A percentile compares a stretch with the other conserved stretches of the same genome.
Conservation (phyloP, 2,329 filamentous ascomycete species). For the Zymoseptoria crescenta region DNA sequence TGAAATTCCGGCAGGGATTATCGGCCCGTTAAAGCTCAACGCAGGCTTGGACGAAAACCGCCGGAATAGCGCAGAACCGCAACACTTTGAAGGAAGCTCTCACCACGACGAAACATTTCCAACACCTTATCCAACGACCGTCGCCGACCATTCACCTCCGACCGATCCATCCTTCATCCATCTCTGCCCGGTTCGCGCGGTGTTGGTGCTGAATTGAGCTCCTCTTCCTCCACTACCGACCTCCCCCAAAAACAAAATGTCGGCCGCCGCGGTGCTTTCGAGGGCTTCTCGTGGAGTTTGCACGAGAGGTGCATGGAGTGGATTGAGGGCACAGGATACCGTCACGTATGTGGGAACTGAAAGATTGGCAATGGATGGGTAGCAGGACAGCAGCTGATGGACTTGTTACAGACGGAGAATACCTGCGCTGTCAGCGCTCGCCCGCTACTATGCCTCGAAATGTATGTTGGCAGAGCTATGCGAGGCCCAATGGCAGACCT, state of each 20-base stretch:
- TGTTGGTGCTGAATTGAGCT: not conserved
- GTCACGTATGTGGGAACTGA: slow-evolving; percentile 26
- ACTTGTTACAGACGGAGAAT: slow-evolving; percentile 31
- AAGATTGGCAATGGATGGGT: not conserved
- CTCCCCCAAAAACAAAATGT: slow-evolving; percentile 38
- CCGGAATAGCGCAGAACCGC: not conserved
- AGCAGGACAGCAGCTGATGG: slow-evolving; percentile 6
- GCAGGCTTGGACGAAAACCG: not conserved
- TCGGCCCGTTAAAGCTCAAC: not conserved
- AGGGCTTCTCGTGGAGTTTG: slow-evolving; percentile 39
- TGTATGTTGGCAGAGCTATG: slow-evolving; percentile 40
- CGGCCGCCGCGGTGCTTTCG: slow-evolving; percentile 42
- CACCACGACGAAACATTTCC: not conserved
- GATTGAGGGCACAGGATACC: slow-evolving; percentile 27
- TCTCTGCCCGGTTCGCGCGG: not conserved
- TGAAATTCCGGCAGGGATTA: not conserved
- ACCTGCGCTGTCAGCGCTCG: slow-evolving; percentile 52
- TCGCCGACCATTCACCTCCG: not conserved
- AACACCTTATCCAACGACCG: not conserved
- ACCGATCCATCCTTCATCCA: not conserved
- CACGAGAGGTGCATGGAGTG: slow-evolving; percentile 27
- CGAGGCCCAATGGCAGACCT: not conserved
- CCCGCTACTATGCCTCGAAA: slow-evolving; percentile 62
- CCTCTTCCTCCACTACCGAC: not conserved
- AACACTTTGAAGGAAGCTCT: not conserved